phyloP scores from a whole-genome alignment of 257 asterid genomes.

The Phtheirospermum japonicum region DNA sequence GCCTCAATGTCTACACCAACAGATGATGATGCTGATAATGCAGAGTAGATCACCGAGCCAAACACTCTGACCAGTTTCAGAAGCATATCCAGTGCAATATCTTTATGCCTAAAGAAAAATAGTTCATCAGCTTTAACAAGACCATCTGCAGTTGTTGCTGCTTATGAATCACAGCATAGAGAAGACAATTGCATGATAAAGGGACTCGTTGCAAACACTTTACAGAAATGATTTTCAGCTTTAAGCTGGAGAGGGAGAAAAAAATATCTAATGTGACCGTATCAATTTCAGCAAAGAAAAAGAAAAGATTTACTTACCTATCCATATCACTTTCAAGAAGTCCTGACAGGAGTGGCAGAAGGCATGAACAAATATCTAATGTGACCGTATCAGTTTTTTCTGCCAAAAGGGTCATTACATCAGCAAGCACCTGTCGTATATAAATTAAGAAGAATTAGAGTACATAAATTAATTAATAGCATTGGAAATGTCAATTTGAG shows the following conservation, averaged over 20 bases:
- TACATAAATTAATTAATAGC: constrained; percentile 6
- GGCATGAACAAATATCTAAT: constrained; percentile 75
- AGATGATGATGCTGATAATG: constrained; percentile 77
- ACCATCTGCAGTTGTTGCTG: constrained; percentile 19
- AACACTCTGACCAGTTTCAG: constrained; percentile 86
- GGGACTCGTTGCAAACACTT: not conserved
- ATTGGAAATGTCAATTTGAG: constrained; percentile 21
- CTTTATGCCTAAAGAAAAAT: constrained; percentile 65
- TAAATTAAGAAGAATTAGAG: constrained; percentile 18
- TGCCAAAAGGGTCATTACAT: constrained; percentile 65
- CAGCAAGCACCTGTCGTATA: constrained; percentile 84
- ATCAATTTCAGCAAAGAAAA: not conserved
- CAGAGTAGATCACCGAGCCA: constrained; percentile 83
- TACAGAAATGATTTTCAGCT: not conserved
- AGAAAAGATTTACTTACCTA: constrained; percentile 47
- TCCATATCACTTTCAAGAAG: constrained; percentile 79
- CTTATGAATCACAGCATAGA: constrained; percentile 18
- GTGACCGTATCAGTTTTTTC: constrained; percentile 76
- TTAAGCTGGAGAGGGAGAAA: not conserved
- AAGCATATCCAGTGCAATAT: constrained; percentile 77
- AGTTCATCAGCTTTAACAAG: constrained; percentile 29
- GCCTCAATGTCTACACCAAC: constrained; percentile 99
- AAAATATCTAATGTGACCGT: constrained; percentile 4
- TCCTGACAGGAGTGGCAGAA: constrained; percentile 76
- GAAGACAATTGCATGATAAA: constrained; percentile 21